Evolutionary conservation across 2,329 filamentous ascomycete genomes (phyloP), one percentile per base, ranked within the genome.

Genomic region (Fusarium equiseti): DNA sequence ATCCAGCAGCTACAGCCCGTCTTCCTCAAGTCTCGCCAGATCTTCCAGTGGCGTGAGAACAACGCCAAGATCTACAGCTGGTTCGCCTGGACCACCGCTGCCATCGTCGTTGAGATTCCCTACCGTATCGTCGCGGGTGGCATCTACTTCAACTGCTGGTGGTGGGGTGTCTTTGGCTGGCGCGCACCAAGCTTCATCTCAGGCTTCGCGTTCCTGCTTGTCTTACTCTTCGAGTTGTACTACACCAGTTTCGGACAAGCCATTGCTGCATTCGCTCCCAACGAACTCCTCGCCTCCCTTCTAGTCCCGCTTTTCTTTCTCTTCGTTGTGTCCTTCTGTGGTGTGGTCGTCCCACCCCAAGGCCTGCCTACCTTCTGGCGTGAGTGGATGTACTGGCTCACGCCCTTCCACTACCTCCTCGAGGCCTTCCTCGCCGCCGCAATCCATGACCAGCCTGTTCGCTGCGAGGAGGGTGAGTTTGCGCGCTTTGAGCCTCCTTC

Each of bases 61-160:
- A 92, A 88, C n/a, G 88, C 91, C 18, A 94, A 94, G 78, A 93
- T 94, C 27, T 96, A 95, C 80, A 90, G 88, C 3, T 94, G 92
- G 92, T 80, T 87, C 16, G 90, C 91, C 0, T 93, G 92, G 79
- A 86, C 88, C 0, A 89, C 88, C 4, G 90, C 87, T 0, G 86
- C 87, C 3, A 86, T 94, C 8, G 71, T 93, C 1, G 89, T 87
- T 18, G 92, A 95, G 78, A 83, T 94, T 0, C 92, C 92, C 0
- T 93, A 92, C 71, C 86, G 87, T 1, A 80, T 93, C 15, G 77
- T 92, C 6, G 88, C 89, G 1, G 91, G 89, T 1, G 88, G 85
- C 0, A 57, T 81, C 2, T 81, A 81, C 69, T 81, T 76, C 43
- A 76, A 75, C 66, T 88, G 87, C 72, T 92, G 89, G 90, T 91